Evolutionary conservation across 2,329 filamentous ascomycete genomes (phyloP), one percentile per base, ranked within the genome.

Genomic region (Podosphaera leucotricha): DNA sequence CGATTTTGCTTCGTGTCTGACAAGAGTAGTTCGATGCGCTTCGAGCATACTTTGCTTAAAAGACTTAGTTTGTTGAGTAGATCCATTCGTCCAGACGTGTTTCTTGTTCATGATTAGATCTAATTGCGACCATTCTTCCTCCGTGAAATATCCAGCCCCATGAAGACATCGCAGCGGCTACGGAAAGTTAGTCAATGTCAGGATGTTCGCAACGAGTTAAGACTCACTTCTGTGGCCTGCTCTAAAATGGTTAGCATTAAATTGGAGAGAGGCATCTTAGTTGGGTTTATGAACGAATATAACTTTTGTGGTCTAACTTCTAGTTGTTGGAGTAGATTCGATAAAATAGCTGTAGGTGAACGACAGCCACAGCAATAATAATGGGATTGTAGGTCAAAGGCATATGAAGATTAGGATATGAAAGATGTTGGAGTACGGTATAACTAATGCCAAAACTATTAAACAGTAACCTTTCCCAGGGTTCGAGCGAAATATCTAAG

Each of bases 91-190:
- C 43, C 43, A 44, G 10, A 44, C 26, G 22, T 44, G 38, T 33
- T 44, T 39, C 16, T 33, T 44, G 18, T 44, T 44, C n/a, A 44
- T 39, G 15, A 38, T 39, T 20, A 39, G 30, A 30, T 44, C 43
- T 20, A 44, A 19, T 24, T 44, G 33, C 7, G 38, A n/a, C 43
- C 43, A 44, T 40, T 44, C 36, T 21, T 30, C 38, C 20, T 44
- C 43, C 6, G 43, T 39, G 16, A 44, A 44, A 16, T 44, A 38
- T 10, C 24, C 43, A 15, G 43, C 33, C 26, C 43, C 43, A 16
- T 33, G 21, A 13, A 44, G 36, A 20, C 36, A 39, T 15, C 15
- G n/a, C 18, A 44, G 43, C 4, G 36, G 36, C 43, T 44, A 13
- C 8, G 3, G 18, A 8, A 11, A 21, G 10, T 33, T 28, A 43